A percentile compares a stretch with the other conserved stretches of the same genome.
Evolutionary conservation across 2,329 filamentous ascomycete genomes (phyloP).

Genomic region (Bimuria novae-zelandiae): DNA sequence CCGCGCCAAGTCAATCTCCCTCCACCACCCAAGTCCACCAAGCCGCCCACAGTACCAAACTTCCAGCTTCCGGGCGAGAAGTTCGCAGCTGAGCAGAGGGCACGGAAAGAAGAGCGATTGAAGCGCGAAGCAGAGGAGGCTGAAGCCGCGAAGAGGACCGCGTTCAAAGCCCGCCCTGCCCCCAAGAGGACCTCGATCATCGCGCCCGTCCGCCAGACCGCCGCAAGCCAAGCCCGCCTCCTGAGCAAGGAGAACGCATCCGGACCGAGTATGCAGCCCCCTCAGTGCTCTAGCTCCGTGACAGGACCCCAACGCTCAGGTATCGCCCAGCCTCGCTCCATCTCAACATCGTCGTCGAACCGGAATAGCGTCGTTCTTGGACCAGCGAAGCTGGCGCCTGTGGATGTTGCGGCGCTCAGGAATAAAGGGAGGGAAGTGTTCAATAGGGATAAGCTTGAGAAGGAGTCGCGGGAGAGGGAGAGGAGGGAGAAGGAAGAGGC

Average conservation of each 20-base stretch:
- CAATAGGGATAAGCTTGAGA: constrained; percentile 49
- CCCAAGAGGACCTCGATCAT: constrained; percentile 41
- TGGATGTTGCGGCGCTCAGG: constrained; percentile 36
- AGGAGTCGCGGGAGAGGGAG: constrained; percentile 47
- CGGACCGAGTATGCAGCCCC: constrained; percentile 23
- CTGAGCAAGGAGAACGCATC: constrained; percentile 25
- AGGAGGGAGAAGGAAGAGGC: constrained; percentile 55
- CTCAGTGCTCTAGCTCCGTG: constrained; percentile 22
- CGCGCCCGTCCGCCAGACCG: constrained; percentile 51
- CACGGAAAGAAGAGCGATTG: constrained; percentile 41
- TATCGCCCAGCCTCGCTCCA: constrained; percentile 22
- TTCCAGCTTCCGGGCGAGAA: constrained; percentile 61
- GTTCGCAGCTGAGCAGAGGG: constrained; percentile 45
- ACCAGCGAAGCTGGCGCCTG: constrained; percentile 30
- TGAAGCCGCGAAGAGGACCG: constrained; percentile 42
- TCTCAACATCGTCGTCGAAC: constrained; percentile 29
- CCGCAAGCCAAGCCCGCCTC: constrained; percentile 51
- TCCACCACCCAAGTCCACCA: constrained; percentile 54
- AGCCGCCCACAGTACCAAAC: constrained; percentile 55
- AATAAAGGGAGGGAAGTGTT: constrained; percentile 54
- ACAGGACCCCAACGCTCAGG: constrained; percentile 29
- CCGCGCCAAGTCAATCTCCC: constrained; percentile 49
- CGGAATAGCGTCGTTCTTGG: constrained; percentile 29
- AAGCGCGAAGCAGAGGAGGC: constrained; percentile 45
- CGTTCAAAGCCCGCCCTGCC: constrained; percentile 55